Base-by-base conservation (phyloP, 768 basidiomycete genomes). In the Hydnum rufescens region DNA sequence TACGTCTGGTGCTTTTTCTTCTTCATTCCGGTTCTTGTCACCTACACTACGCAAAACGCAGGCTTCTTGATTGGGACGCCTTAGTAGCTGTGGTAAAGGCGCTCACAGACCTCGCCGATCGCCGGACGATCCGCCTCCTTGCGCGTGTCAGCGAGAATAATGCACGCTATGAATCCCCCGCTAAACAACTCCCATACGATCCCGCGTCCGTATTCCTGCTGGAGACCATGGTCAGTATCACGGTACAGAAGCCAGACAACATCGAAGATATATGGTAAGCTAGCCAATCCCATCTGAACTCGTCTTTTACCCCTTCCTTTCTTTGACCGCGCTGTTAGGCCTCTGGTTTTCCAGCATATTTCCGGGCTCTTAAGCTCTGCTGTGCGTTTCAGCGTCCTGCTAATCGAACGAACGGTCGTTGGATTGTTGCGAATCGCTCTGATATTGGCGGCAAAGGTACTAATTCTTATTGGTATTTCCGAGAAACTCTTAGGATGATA, bases 391-490 rank as follows among this genome's bases (percentile, higher is more conserved):
- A 90, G 88, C 60, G 74, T 88, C 29, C 70, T 99, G 48, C 74
- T 99, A 39, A 86, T 95, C 36, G 95, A 99, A 61, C 74, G 95
- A 13, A 90, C 92, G 2, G 85, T 96, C 3, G 87, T 93, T 16
- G 83, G 82, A 22, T 70, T 97, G 26, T 67, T 97, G 52, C 74
- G 85, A 28, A 67, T 97, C n/a, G 87, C 85, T 58, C 66, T 79
- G 54, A 77, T 90, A 44, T 71, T 93, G 8, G 84, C 86, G 16
- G 75, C 79, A 49, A 77, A 80, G 67, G 90, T 84, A 59, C 60
- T 73, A 60, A 8, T 54, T 28, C 43, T 3, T 22, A 1, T 23
- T 31, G 42, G 22, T 30, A 44, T 5, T 5, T 46, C 8, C 22
- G 18, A 8, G 23, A 43, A 42, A 51, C 31, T 16, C 23, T 8